Evolutionary conservation across 148 eudicot genomes (phyloP), one percentile per base, ranked within the genome.

Genomic region (Fagopyrum homotropicum): DNA sequence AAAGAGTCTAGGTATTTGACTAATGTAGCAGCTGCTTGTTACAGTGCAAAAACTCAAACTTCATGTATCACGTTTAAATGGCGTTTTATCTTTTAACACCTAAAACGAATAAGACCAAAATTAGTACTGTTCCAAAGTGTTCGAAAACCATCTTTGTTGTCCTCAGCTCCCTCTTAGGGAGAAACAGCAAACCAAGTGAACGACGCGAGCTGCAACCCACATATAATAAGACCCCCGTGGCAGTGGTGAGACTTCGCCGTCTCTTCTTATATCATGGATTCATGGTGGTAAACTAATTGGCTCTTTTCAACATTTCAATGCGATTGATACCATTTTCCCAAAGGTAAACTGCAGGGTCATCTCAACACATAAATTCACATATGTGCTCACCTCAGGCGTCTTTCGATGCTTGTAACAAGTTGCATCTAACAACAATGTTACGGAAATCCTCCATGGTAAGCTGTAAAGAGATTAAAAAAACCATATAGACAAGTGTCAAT

Each of bases 371-470:
- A 10, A 61, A 3, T 30, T 30, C 4, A 61, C 40, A 30, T 30
- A 29, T 63, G 45, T 19, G 45, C 69, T 30, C 2, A 63, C 44
- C n/a, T 81, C 77, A 79, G 60, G 77, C 40, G 55, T 72, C 69
- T 70, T 79, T 83, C n/a, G 81, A 60, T 43, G 10, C 57, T 72
- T 81, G 79, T 80, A 88, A 73, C 92, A 93, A 80, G 79, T 85
- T 84, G 85, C 97, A 93, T 59, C 83, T 88, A 61, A 43, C 75
- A 61, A 83, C 91, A 77, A 93, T 86, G 84, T 78, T 86, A 72
- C 85, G 89, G 73, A 90, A 90, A 77, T 93, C 98, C 35, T 88
- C 92, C 30, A 89, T 80, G 74, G 79, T 86, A 22, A 93, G 83
- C 97, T 93, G 91, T 80, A 88, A 79, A 9, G 44, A 52, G 43